These are phyloP conservation scores for Penicillium sp. DNA, from an alignment of 2,329 filamentous ascomycete species.

Conservation along the genomic window DNA sequence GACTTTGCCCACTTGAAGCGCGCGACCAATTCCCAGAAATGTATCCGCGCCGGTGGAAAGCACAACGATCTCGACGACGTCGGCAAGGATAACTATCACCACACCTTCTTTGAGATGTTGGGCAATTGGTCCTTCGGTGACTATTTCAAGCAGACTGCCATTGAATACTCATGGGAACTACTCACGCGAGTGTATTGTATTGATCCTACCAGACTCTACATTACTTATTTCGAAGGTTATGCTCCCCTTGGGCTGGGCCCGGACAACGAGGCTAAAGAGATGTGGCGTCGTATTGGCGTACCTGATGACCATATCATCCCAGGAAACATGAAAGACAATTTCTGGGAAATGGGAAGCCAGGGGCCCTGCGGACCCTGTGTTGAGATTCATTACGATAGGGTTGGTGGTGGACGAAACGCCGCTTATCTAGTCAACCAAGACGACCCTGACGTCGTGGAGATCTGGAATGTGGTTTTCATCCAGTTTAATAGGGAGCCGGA, in stretches of 20 bases:
- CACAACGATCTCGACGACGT: slow-evolving; percentile 99
- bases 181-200: slow-evolving; percentile 87
- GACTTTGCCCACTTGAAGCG: slow-evolving; percentile 85
- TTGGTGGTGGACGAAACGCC: slow-evolving; percentile 79
- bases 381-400: slow-evolving; percentile 93
- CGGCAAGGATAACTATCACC: slow-evolving; percentile 98
- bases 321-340: slow-evolving; percentile 98
- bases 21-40: slow-evolving; percentile 90
- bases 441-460: slow-evolving; percentile 92
- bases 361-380: slow-evolving; percentile 96
- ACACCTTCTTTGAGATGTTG: slow-evolving; percentile 99
- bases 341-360: slow-evolving; percentile 99
- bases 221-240: slow-evolving; percentile 95
- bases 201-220: slow-evolving; percentile 76
- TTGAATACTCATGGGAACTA: slow-evolving; percentile 87
- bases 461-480: slow-evolving; percentile 99
- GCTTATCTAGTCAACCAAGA: slow-evolving; percentile 87
- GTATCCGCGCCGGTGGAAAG: slow-evolving; percentile 94
- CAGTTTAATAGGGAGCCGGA: slow-evolving; percentile 94
- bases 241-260: slow-evolving; percentile 70
- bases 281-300: slow-evolving; percentile 83
- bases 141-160: slow-evolving; percentile 96
- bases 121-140: slow-evolving; percentile 99
- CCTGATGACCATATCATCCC: slow-evolving; percentile 88
- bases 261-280: slow-evolving; percentile 81